These are phyloP conservation scores for Globisporangium echinulatum DNA, from an alignment of 352 stramenopile species.

Conservation along the genomic window DNA sequence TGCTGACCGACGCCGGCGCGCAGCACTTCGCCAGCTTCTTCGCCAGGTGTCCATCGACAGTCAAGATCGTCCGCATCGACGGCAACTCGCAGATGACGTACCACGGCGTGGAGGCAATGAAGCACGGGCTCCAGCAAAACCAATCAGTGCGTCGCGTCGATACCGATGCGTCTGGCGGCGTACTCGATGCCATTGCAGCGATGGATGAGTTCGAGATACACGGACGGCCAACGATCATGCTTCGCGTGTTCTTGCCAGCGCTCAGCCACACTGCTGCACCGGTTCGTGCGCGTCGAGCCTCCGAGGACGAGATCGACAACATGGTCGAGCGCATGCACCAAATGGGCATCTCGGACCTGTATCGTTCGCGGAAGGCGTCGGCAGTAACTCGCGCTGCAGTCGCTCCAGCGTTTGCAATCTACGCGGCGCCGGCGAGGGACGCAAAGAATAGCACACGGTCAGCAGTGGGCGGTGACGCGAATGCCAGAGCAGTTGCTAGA, in stretches of 20 bases:
- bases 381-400: no score
- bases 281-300: neutral
- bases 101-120: constrained; percentile 24
- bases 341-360: constrained; percentile 8
- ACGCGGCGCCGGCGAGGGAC: neutral
- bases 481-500: neutral
- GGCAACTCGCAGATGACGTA: constrained; percentile 27
- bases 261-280: neutral
- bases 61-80: constrained; percentile 25
- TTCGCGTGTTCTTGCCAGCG: constrained; percentile 13
- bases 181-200: constrained; percentile 13
- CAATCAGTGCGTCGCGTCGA: constrained; percentile 24
- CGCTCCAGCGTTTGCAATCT: constrained; percentile 6
- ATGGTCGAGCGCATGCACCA: constrained; percentile 13
- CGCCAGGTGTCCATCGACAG: constrained; percentile 17
- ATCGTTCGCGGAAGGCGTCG: neutral
- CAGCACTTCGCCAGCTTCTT: constrained; percentile 36
- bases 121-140: constrained; percentile 24
- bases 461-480: neutral
- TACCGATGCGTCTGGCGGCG: constrained; percentile 9
- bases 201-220: constrained; percentile 15
- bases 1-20: constrained; percentile 31
- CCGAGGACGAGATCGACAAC: constrained; percentile 10
- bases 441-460: neutral
- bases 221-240: constrained; percentile 10